Base-by-base conservation (phyloP, 2,329 filamentous ascomycete genomes). In the Davidsoniella virescens region DNA sequence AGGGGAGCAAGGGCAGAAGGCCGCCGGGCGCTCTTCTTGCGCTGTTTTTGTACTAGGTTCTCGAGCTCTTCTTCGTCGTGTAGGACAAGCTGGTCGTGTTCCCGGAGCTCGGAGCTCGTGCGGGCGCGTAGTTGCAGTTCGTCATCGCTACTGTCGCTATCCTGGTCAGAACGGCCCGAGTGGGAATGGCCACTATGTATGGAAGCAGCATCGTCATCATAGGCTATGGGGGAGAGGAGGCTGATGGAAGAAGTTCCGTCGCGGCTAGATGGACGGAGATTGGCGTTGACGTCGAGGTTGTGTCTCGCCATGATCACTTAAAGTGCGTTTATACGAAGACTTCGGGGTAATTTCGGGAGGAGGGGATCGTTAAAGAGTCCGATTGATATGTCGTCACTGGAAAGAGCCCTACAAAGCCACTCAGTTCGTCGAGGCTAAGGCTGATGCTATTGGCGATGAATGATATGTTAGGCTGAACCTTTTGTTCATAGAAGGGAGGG, bases 121-220 rank as follows among this genome's bases (percentile, higher is more conserved):
- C 82, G 74, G 33, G 78, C 78, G 7, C 73, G 74, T 52, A 72
- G 68, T 54, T 83, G 67, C 49, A 84, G 70, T 58, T 84, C 70
- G 61, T 87, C 81, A 62, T 87, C 82, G 56, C 86, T 82, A 64
- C 78, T 84, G 60, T 87, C 82, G 52, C 78, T 82, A 60, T 86
- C 82, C 61, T 85, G 81, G 59, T 84, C 81, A 66, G 74, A 79
- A 55, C 75, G 74, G n/a, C 39, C 45, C 16, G 40, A 23, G 40
- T 10, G 14, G 48, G 20, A 23, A 23, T 23, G 20, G 20, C 20
- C 20, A 58, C 72, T 78, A 58, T 79, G 74, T 40, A 85, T 65
- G 5, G 80, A 84, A 10, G 75, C 67, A 49, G 78, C 79, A 62
- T 86, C 82, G 58, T 80, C 78, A 56, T 84, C 80, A 67, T 82